Conservation (phyloP, 331 rosid species). For the Quercus lobata region DNA sequence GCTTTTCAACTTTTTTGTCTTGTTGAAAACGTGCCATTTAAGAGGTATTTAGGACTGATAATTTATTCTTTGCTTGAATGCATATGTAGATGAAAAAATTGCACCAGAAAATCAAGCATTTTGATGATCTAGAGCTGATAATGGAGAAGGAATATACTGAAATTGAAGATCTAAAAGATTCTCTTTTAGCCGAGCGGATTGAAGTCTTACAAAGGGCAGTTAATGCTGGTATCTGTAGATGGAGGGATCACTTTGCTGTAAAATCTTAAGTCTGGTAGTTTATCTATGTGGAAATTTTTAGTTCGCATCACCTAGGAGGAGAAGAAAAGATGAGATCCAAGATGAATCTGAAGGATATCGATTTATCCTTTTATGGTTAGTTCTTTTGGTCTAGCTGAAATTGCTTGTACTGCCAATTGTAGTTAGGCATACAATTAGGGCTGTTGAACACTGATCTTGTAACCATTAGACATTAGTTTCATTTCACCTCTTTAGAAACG, state of each 20-base stretch:
- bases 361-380: neutral
- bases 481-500: neutral
- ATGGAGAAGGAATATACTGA: conserved; percentile 68
- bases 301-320: neutral
- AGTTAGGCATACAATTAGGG: neutral
- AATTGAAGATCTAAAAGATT: conserved; percentile 53
- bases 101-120: conserved; percentile 64
- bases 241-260: conserved; percentile 64
- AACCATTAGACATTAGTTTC: neutral
- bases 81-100: conserved; percentile 52
- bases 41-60: conserved; percentile 5
- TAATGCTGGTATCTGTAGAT: conserved; percentile 60
- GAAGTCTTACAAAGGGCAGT: conserved; percentile 48
- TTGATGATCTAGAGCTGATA: conserved; percentile 68
- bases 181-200: conserved; percentile 58
- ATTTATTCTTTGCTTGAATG: conserved; percentile 16
- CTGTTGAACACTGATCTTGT: neutral
- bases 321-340: neutral
- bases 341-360: neutral
- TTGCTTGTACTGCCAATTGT: neutral
- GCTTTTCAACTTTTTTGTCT: neutral
- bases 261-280: conserved; percentile 39
- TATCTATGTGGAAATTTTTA: conserved; percentile 11
- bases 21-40: neutral
- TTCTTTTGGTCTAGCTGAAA: neutral